A percentile compares a stretch with the other conserved stretches of the same genome.
These are phyloP conservation scores for Corylus avellana DNA, from an alignment of 306 rosid species.

Conservation along the genomic window DNA sequence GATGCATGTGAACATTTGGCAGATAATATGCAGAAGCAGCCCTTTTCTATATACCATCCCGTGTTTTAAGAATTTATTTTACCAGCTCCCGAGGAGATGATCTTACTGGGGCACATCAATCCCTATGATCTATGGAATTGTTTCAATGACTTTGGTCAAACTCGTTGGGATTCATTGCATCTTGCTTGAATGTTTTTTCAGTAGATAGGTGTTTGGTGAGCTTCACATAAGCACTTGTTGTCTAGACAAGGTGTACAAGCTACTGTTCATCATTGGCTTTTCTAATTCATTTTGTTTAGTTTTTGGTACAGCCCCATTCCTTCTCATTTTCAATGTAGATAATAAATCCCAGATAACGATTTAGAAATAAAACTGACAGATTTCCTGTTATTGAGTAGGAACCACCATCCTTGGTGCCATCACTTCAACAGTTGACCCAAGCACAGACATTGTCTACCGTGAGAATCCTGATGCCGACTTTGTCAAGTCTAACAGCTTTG, in stretches of 20 bases:
- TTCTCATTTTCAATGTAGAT: background rate
- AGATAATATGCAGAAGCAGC: background rate
- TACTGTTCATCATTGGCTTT: background rate
- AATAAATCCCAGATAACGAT: background rate
- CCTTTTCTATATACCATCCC: too few relatives aligned
- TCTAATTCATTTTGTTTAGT: background rate
- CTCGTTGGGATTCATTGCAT: background rate
- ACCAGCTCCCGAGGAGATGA: too few relatives aligned
- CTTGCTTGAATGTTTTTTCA: background rate
- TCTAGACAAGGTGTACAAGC: background rate
- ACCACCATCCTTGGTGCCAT: slow-evolving; percentile 77
- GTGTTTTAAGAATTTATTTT: too few relatives aligned
- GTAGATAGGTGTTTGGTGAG: background rate
- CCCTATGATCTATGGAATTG: background rate
- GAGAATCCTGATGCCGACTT: slow-evolving; percentile 72
- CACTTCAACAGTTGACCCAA: slow-evolving; percentile 64
- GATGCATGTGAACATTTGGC: background rate
- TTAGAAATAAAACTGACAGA: slow-evolving; percentile 21
- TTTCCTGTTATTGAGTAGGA: slow-evolving; percentile 53
- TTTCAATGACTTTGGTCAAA: background rate
- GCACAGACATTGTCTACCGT: slow-evolving; percentile 57
- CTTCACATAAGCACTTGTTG: background rate
- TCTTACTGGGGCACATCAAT: too few relatives aligned
- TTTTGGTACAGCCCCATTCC: background rate
- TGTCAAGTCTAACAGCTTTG: slow-evolving; percentile 64